Evolutionary conservation across 1,284 basidiomycete species (phyloP).

Genomic region (Apiotrichum veenhuisii): DNA sequence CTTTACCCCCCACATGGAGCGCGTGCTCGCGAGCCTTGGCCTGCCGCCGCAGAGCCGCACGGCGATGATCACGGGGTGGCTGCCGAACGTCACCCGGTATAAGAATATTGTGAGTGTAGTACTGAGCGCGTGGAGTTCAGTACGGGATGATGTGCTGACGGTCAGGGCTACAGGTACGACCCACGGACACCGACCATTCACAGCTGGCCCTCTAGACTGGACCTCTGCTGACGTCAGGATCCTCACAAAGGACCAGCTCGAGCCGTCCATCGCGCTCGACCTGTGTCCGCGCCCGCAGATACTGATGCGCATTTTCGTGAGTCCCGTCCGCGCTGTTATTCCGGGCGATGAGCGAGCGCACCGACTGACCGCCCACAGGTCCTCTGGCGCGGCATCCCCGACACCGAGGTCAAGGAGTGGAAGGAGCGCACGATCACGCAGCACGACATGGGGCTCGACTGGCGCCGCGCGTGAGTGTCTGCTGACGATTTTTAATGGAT

Average conservation of each 20-base stretch:
- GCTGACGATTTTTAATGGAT: background rate
- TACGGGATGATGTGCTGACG: constrained; percentile 5
- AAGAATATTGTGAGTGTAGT: constrained; percentile 37
- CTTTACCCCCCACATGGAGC: constrained; percentile 45
- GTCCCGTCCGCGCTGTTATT: background rate
- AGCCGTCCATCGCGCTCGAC: constrained; percentile 25
- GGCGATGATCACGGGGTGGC: constrained; percentile 42
- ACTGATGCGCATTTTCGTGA: constrained; percentile 38
- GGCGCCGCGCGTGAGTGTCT: constrained; percentile 36
- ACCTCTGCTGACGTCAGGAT: constrained; percentile 23
- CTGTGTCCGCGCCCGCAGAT: constrained; percentile 41
- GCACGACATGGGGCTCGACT: constrained; percentile 44
- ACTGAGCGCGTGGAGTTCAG: background rate
- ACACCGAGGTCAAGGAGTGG: constrained; percentile 41
- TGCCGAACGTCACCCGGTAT: constrained; percentile 37
- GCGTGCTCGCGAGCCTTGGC: constrained; percentile 34
- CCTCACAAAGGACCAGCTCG: constrained; percentile 33
- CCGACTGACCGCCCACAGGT: constrained; percentile 27
- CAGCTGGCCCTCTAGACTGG: background rate
- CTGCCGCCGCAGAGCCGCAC: constrained; percentile 41
- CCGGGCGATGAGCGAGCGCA: background rate
- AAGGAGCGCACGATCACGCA: constrained; percentile 28
- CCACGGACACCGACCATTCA: background rate
- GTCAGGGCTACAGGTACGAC: constrained; percentile 24
- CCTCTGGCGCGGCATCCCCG: constrained; percentile 38